Conservation (phyloP, 306 rosid genomes). For the Inga leiocalycina region DNA sequence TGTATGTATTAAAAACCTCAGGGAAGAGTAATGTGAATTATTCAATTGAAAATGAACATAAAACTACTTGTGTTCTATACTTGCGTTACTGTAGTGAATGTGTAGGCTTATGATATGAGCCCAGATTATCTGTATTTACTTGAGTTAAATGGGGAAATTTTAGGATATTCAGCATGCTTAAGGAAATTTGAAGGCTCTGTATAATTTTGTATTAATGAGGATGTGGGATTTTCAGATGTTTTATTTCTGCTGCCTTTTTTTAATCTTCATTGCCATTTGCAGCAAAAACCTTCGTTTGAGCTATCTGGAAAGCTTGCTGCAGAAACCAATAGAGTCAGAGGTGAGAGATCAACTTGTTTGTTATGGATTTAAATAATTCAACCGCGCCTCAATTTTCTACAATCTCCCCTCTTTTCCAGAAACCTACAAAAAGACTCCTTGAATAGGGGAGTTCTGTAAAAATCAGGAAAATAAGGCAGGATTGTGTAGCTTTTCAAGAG, state of each 20-base stretch:
- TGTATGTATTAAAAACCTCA: not conserved
- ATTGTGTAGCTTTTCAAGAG: not conserved
- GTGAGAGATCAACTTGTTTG: slow-evolving; percentile 40
- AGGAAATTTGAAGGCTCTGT: slow-evolving; percentile 15
- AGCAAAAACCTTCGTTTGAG: slow-evolving; percentile 96
- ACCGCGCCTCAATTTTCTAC: not conserved
- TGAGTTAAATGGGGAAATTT: not conserved
- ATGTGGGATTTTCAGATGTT: slow-evolving; percentile 15
- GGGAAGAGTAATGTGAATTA: not conserved
- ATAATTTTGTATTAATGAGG: slow-evolving; percentile 5
- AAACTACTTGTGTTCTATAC: not conserved
- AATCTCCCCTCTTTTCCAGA: not conserved
- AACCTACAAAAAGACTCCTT: not conserved
- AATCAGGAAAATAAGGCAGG: not conserved
- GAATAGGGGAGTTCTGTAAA: not conserved
- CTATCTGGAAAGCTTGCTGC: slow-evolving; percentile 98
- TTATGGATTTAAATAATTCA: not conserved
- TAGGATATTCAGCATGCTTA: not conserved
- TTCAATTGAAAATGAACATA: not conserved
- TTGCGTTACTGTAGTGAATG: not conserved
- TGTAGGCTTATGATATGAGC: not conserved
- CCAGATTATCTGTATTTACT: not conserved
- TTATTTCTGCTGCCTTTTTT: slow-evolving; percentile 28
- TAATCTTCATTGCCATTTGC: slow-evolving; percentile 36
- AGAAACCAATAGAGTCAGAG: slow-evolving; percentile 91